Conservation (phyloP, 116 monocot species). For the Phalaenopsis hybrid region DNA sequence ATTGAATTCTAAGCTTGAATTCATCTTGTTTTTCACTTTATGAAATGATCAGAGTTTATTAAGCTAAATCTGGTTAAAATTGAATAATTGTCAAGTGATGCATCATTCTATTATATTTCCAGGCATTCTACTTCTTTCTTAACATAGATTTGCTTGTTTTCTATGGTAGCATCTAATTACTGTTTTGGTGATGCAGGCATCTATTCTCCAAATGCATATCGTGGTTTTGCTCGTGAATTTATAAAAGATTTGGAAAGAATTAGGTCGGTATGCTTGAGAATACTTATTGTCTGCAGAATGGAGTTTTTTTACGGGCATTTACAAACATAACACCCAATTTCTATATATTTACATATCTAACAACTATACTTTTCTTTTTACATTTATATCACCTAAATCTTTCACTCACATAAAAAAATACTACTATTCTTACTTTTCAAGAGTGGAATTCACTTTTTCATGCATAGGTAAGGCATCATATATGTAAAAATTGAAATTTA, state of each 20-base stretch:
- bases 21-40: neutral
- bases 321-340: too few species aligned
- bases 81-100: neutral
- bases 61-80: neutral
- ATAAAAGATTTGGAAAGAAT: slow-evolving; percentile 96
- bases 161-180: neutral
- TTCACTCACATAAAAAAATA: too few species aligned
- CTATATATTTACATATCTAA: too few species aligned
- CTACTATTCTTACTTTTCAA: too few species aligned
- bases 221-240: slow-evolving; percentile 98
- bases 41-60: neutral
- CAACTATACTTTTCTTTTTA: too few species aligned
- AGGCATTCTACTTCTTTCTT: neutral
- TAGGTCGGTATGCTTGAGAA: slow-evolving; percentile 35
- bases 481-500: too few species aligned
- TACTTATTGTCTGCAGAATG: neutral
- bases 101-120: too few species aligned
- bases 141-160: neutral
- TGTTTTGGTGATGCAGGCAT: slow-evolving; percentile 47
- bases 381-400: too few species aligned
- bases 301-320: too few species aligned
- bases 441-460: too few species aligned
- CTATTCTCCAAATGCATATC: slow-evolving; percentile 98
- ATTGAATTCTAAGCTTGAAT: neutral
- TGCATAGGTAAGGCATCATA: too few species aligned